phyloP scores from a whole-genome alignment of 176 grass and related monocot species.

The Calamus simplicifolius region DNA sequence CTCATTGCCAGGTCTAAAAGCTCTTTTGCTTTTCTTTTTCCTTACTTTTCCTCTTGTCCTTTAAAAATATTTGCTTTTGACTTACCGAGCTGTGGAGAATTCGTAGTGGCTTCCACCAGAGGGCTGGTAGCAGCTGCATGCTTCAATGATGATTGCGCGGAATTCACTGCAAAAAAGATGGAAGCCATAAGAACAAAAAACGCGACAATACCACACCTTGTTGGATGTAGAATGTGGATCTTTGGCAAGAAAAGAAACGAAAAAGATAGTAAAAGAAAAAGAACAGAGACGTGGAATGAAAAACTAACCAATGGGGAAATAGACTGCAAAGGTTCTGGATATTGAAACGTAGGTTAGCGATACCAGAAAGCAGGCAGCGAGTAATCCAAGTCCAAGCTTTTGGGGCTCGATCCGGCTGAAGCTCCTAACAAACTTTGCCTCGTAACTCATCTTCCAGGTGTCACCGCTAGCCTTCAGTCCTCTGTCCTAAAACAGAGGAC shows the following conservation, averaged over 20 bases:
- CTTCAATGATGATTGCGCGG: neutral
- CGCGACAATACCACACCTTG: too few relatives aligned
- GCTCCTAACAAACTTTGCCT: constrained; percentile 40
- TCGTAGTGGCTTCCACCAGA: neutral
- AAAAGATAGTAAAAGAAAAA: too few relatives aligned
- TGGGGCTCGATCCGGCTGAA: constrained; percentile 48
- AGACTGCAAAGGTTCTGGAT: too few relatives aligned
- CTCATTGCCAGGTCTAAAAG: too few relatives aligned
- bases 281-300: too few relatives aligned
- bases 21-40: too few relatives aligned
- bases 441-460: neutral
- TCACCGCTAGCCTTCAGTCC: too few relatives aligned
- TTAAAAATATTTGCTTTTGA: neutral
- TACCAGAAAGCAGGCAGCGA: neutral
- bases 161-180: constrained; percentile 9
- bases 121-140: neutral
- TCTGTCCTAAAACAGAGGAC: too few relatives aligned
- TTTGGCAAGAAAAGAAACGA: too few relatives aligned
- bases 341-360: neutral
- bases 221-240: too few relatives aligned
- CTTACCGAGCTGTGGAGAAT: constrained; percentile 21
- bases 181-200: constrained; percentile 5
- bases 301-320: too few relatives aligned
- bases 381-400: constrained; percentile 17
- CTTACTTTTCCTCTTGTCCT: too few relatives aligned